Evolutionary conservation across 2,329 filamentous ascomycete species (phyloP), one percentile per base, ranked within the genome.

Genomic region (Colletotrichum ledebouriae): DNA sequence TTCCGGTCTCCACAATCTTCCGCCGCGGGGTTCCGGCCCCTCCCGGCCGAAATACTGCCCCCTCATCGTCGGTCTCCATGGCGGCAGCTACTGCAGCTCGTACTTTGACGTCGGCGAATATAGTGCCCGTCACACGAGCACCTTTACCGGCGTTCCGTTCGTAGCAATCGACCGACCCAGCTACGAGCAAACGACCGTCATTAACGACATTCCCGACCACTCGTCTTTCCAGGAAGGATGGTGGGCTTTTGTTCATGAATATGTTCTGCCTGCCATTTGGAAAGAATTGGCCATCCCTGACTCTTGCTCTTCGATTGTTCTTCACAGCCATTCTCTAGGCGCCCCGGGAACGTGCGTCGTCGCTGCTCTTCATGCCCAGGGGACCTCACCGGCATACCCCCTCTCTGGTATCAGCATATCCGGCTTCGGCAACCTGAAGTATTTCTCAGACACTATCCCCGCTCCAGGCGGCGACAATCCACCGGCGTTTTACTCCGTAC

Each of bases 41-140:
- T 50, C 42, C 22, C 37, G 55, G 17, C 39, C 55, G 7, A 29
- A 34, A 13, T 68, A 22, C 13, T 49, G 61, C 7, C 70, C 73
- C 6, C 61, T 73, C 4, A 11, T 73, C 17, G 62, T 74, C 6
- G 71, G 66, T 10, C 55, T 75, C 5, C 72, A 73, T 29, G 73
- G 73, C n/a, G 73, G 71, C 15, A 61, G 25, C 44, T 74, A 74
- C 42, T 25, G 34, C 15, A 62, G 62, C 34, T 42, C 20, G 2
- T 73, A 74, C 58, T 74, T 73, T 44, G 72, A 74, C 20, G 73
- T 71, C 7, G 70, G 71, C 37, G 60, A 65, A 3, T 60, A 71
- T 41, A 63, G 67, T 3, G 73, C 73, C 1, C 10, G 46, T 2
- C 25, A 57, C 1, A 41, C 60, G 33, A 73, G 72, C 49, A 59